These are phyloP conservation scores for Kazachstania kunashirensis DNA, from an alignment of 805 yeast species.

Conservation along the genomic window DNA sequence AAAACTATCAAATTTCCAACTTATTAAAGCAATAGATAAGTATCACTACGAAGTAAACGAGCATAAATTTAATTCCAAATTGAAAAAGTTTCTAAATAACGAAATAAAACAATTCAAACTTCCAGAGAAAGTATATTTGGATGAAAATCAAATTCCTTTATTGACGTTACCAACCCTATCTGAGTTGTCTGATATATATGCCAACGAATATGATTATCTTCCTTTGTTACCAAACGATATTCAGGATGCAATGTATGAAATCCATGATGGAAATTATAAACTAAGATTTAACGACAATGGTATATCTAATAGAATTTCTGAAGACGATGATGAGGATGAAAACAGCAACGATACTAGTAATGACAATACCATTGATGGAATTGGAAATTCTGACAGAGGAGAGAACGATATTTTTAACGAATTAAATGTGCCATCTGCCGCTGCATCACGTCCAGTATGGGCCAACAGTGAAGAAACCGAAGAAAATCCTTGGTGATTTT, in stretches of 20 bases:
- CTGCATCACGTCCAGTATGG: slow-evolving; percentile 32
- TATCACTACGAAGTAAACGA: slow-evolving; percentile 85
- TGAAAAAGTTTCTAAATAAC: slow-evolving; percentile 30
- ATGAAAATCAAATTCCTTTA: slow-evolving; percentile 44
- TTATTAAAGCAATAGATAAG: slow-evolving; percentile 58
- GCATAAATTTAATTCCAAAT: slow-evolving; percentile 46
- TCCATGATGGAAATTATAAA: slow-evolving; percentile 37
- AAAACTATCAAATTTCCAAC: slow-evolving; percentile 55
- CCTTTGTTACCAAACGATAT: slow-evolving; percentile 66
- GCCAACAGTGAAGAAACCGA: slow-evolving; percentile 42
- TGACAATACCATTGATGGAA: neutral
- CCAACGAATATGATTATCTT: slow-evolving; percentile 50
- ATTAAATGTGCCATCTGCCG: slow-evolving; percentile 56
- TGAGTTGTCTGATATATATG: slow-evolving; percentile 68
- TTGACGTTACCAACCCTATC: slow-evolving; percentile 61
- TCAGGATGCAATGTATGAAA: slow-evolving; percentile 62
- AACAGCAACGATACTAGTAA: slow-evolving; percentile 7
- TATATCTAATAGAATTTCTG: slow-evolving; percentile 9
- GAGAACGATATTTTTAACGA: slow-evolving; percentile 40
- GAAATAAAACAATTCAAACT: slow-evolving; percentile 13
- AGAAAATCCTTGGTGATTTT: slow-evolving; percentile 62
- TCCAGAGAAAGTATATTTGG: slow-evolving; percentile 28
- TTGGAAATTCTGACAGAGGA: slow-evolving; percentile 2
- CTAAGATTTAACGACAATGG: slow-evolving; percentile 18
- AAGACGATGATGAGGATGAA: slow-evolving; percentile 10